Base-by-base conservation (phyloP, 441 rosid species). In the Lagerstroemia fauriei region DNA sequence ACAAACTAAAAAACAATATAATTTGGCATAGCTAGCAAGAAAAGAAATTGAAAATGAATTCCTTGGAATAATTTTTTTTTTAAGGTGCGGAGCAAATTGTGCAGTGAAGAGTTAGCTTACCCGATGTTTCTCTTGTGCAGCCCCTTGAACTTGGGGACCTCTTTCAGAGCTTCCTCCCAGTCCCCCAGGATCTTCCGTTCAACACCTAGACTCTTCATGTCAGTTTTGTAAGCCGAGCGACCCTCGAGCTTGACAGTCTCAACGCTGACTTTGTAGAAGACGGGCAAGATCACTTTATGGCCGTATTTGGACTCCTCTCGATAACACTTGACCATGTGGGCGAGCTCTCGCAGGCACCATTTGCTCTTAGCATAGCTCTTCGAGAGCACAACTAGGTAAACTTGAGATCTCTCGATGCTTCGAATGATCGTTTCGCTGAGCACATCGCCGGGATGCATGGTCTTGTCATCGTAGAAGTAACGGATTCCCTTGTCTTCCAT, bases 331-430 rank as follows among this genome's bases (percentile, higher is more conserved):
- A 74, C 31, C 31, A 74, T 74, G 31, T 41, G 27, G 10, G 11
- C 57, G 27, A 74, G 56, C 57, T 74, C 77, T 4, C 56, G 25
- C 22, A 74, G 77, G 77, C 77, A 74, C 56, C 56, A 46, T 20
- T 74, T 74, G 29, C 75, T 31, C 1, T 16, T 5, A 31, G 75
- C 75, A 71, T 71, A 71, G 31, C n/a, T 34, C 31, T 73, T 22
- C 22, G 76, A 73, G 76, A 73, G 44, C n/a, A 73, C 34, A 7
- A 32, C 47, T 32, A 73, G 31, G 47, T 38, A 38, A 16, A 73
- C 38, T 17, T 32, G 44, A 2, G 76, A 73, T 46, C 25, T 38
- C 47, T 73, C 76, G 11, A 73, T 73, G 48, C 48, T 38, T 73
- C 48, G 48, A 16, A 13, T 2, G 34, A 73, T 50, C 76, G 5